Percentiles rank a stretch among this genome's conserved stretches.
Conservation (phyloP, 495 filamentous ascomycete species). For the Astrothelium macrocarpum region DNA sequence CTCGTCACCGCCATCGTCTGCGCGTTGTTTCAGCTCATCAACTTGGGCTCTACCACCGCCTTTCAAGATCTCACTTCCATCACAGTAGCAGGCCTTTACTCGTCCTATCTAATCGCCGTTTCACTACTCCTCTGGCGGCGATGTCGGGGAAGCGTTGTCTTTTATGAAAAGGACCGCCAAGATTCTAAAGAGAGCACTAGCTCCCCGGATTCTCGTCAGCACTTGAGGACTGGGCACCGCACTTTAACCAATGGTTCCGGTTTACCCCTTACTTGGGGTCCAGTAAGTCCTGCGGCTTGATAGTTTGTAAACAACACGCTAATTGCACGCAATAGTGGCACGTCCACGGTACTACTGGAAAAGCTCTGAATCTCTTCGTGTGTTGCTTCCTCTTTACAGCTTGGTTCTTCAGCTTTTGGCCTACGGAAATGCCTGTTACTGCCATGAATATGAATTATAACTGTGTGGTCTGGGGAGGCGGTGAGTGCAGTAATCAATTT, state of each 20-base stretch:
- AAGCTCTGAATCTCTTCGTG: conserved; percentile 37
- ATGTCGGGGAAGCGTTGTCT: conserved; percentile 19
- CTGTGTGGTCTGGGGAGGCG: neutral
- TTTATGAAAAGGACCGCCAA: conserved; percentile 7
- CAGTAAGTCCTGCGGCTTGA: conserved; percentile 7
- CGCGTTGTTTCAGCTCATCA: conserved; percentile 38
- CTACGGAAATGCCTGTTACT: conserved; percentile 30
- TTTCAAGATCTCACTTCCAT: conserved; percentile 43
- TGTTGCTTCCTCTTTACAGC: conserved; percentile 23
- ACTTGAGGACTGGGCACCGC: neutral
- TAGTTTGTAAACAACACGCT: neutral
- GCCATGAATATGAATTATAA: conserved; percentile 40
- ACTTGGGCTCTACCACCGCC: conserved; percentile 39
- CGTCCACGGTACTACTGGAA: conserved; percentile 32
- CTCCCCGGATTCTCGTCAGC: neutral
- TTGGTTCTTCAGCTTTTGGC: conserved; percentile 42
- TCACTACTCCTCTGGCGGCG: conserved; percentile 30
- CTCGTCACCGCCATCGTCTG: conserved; percentile 31
- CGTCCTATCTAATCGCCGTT: conserved; percentile 35
- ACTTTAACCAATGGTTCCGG: neutral
- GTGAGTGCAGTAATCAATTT: neutral
- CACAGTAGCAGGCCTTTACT: conserved; percentile 34
- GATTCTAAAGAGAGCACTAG: neutral
- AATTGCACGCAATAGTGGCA: conserved; percentile 21
- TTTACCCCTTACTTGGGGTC: neutral